Evolutionary conservation across 805 yeast genomes (phyloP).

Genomic region (Ascoidea tarda): DNA sequence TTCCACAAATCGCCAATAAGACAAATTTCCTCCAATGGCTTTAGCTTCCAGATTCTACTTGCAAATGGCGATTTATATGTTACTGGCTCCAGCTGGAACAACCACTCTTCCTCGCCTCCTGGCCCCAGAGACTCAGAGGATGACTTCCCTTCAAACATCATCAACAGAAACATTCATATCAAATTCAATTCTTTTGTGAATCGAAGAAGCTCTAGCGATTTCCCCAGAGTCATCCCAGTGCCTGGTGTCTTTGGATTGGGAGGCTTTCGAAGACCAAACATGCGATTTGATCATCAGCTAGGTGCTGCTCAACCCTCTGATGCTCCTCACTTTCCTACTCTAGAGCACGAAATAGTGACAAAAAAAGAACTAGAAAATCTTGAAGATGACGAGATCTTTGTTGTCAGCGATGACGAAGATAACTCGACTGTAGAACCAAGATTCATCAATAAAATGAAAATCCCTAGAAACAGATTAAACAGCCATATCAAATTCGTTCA

Average conservation of each 20-base stretch:
- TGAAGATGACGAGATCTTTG: not conserved
- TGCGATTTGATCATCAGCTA: not conserved
- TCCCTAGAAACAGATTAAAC: slow-evolving; percentile 4
- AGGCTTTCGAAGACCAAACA: not conserved
- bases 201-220: not conserved
- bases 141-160: not conserved
- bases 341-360: not conserved
- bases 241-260: not conserved
- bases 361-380: no score
- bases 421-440: not conserved
- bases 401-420: not conserved
- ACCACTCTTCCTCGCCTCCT: not conserved
- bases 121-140: not conserved
- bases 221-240: not conserved
- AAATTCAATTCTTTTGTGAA: not conserved
- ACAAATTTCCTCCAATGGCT: not conserved
- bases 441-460: not conserved
- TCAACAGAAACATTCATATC: not conserved
- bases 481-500: slow-evolving; percentile 24
- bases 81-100: not conserved
- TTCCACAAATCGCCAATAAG: not conserved
- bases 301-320: not conserved
- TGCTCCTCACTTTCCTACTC: not conserved
- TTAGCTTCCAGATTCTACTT: not conserved
- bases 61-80: not conserved